These are phyloP conservation scores for Prunus dulcis DNA, from an alignment of 306 rosid species.

Conservation along the genomic window DNA sequence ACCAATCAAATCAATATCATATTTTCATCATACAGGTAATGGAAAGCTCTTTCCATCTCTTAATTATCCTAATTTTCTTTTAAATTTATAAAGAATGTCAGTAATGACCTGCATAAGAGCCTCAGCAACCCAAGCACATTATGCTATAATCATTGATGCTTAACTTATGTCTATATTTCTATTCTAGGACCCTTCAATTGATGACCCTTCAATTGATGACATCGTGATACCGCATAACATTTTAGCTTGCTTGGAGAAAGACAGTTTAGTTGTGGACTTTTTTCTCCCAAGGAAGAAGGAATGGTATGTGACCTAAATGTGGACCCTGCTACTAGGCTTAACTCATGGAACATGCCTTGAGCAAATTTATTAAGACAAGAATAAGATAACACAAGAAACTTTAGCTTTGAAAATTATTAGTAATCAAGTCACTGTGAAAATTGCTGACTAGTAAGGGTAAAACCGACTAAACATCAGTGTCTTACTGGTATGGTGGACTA, in stretches of 20 bases:
- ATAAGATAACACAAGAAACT: too few species aligned
- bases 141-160: neutral
- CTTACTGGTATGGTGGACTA: neutral
- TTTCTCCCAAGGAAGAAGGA: neutral
- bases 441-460: neutral
- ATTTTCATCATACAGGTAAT: neutral
- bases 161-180: neutral
- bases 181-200: neutral
- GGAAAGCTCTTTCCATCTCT: neutral
- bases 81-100: neutral
- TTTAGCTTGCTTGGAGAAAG: neutral
- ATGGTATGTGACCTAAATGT: neutral
- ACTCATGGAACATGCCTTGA: neutral
- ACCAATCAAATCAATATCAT: neutral
- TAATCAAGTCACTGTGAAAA: neutral
- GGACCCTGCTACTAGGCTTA: neutral
- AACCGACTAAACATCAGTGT: neutral
- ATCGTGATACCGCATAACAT: neutral
- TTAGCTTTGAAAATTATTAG: neutral
- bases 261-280: neutral
- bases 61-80: neutral
- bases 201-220: neutral
- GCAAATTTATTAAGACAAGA: too few species aligned
- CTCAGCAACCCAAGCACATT: neutral
- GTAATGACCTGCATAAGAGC: neutral